These are phyloP conservation scores for Saturnispora saitoi DNA, from an alignment of 805 yeast species.

Conservation along the genomic window DNA sequence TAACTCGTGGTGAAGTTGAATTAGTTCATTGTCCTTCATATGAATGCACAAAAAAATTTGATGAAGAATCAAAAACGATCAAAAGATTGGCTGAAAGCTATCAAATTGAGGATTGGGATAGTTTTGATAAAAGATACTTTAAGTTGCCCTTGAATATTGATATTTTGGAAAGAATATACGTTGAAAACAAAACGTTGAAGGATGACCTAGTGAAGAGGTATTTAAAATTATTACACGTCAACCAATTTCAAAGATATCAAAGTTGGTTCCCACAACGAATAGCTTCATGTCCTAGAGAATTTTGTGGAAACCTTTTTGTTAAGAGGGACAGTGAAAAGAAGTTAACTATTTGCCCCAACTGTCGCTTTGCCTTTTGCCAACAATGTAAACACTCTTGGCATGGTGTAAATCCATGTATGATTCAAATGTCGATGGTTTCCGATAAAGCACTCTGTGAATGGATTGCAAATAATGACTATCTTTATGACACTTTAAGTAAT, in stretches of 20 bases:
- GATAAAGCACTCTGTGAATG: conserved; percentile 19
- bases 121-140: conserved; percentile 33
- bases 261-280: conserved; percentile 40
- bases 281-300: conserved; percentile 40
- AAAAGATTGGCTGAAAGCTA: conserved; percentile 7
- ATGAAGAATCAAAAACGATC: conserved; percentile 17
- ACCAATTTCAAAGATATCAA: conserved; percentile 36
- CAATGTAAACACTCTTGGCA: conserved; percentile 56
- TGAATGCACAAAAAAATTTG: conserved; percentile 30
- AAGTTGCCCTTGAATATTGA: conserved; percentile 32
- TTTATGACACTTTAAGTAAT: neutral
- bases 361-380: conserved; percentile 47
- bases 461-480: conserved; percentile 23
- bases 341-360: conserved; percentile 40
- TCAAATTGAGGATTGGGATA: conserved; percentile 19
- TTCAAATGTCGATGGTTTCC: conserved; percentile 26
- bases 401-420: conserved; percentile 39
- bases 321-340: conserved; percentile 38
- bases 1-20: conserved; percentile 40
- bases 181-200: conserved; percentile 8
- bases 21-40: conserved; percentile 53
- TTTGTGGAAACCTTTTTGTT: conserved; percentile 39
- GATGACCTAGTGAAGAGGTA: conserved; percentile 28
- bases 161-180: conserved; percentile 28
- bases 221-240: conserved; percentile 28